Evolutionary conservation across 202 grass and related monocot species (phyloP), one percentile per base, ranked within the genome.

Genomic region (Setaria italica): DNA sequence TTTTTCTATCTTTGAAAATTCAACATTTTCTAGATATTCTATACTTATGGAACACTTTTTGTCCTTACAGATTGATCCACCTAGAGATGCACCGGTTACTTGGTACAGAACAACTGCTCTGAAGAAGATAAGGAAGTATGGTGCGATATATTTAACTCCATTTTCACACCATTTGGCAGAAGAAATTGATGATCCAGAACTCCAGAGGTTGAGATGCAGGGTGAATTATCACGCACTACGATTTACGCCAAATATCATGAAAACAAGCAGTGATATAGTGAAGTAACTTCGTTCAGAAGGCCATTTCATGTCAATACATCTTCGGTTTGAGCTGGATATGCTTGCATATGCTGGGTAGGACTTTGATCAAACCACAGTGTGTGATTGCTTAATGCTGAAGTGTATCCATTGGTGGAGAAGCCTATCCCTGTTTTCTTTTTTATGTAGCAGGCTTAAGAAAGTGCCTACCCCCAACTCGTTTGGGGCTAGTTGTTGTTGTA

Each of bases 321-420:
- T 95, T 85, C 80, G 91, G 11, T 98, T 98, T 64, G 95, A 98
- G 89, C 93, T 98, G 92, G 95, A 98, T 85, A 95, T 95, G 95
- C 89, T 98, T 87, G 89, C 92, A 85, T 98, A 93, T 93, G 92
- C 95, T 83, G 92, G 95, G 95, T 97, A 93, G 56, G 43, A 55
- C 62, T 41, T 68, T 67, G 53, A 85, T 11, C 48, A 25, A 65
- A 83, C 77, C 19, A 62, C 57, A 47, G 9, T 56, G 8, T 32
- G 51, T 49, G 43, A 59, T 46, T 62, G 20, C 25, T 51, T 30
- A 76, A 47, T 83, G 30, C 50, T 83, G 30, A 75, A 80, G 7
- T 49, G 76, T 21, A 68, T 81, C 70, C 25, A 74, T 58, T 56
- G 19, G 50, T 76, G 29, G 41, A 42, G 59, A 79, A 80, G 14